phyloP scores from a whole-genome alignment of 2,329 filamentous ascomycete species.

The Microcyclospora pomicola region DNA sequence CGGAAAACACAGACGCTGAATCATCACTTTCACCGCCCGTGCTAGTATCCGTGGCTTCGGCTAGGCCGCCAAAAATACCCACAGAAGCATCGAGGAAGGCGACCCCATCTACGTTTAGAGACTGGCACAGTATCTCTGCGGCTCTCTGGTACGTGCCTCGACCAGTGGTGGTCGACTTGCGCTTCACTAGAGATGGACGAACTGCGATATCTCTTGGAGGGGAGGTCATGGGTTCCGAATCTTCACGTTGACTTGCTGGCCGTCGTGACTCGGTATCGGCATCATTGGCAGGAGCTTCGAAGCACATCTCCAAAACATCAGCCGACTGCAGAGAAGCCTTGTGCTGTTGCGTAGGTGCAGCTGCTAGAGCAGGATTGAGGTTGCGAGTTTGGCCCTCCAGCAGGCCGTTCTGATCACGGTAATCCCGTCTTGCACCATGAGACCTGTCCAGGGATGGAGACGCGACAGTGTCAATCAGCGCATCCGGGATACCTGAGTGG shows the following conservation, averaged over 20 bases:
- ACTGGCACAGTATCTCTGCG: constrained; percentile 34
- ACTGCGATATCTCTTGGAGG: neutral
- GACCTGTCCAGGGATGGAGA: no score
- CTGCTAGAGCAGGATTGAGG: neutral
- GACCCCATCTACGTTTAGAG: constrained; percentile 37
- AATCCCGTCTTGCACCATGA: no score
- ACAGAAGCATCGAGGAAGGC: constrained; percentile 27
- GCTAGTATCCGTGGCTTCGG: constrained; percentile 5
- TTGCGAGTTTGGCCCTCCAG: no score
- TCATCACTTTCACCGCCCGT: constrained; percentile 1
- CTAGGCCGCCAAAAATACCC: constrained; percentile 15
- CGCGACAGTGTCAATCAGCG: no score
- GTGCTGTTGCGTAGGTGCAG: neutral
- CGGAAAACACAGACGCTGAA: no score
- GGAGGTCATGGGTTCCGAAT: neutral
- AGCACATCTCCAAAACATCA: neutral
- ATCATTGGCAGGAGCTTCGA: neutral
- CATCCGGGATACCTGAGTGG: neutral
- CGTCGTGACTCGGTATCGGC: neutral
- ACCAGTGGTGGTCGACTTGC: no score
- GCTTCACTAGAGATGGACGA: no score
- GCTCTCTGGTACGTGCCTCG: constrained; percentile 31
- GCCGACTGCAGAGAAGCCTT: neutral
- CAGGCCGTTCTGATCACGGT: no score
- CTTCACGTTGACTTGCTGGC: no score